These are phyloP conservation scores for Arthrinium puccinioides DNA, from an alignment of 2,329 filamentous ascomycete genomes.

Conservation along the genomic window DNA sequence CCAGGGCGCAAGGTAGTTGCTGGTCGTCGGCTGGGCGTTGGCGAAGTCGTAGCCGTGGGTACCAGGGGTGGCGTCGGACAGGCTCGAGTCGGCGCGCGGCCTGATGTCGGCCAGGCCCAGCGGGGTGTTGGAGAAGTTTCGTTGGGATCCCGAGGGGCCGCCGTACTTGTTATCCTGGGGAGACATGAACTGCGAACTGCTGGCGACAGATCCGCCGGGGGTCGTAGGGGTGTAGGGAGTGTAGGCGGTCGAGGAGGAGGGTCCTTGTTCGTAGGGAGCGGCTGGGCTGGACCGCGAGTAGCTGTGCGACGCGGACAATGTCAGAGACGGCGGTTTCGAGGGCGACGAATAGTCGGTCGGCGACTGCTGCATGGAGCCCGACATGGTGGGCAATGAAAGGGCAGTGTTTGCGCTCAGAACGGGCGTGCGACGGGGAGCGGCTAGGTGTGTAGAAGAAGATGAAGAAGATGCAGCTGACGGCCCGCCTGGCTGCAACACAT, in stretches of 20 bases:
- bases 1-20: constrained; percentile 92
- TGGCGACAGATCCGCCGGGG: constrained; percentile 44
- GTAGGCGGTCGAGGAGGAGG: constrained; percentile 44
- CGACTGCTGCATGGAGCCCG: constrained; percentile 29
- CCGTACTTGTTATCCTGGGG: constrained; percentile 49
- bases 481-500: constrained; percentile 52
- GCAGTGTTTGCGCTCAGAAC: constrained; percentile 35
- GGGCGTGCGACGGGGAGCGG: too few relatives aligned
- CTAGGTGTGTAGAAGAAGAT: too few relatives aligned
- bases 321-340: constrained; percentile 58
- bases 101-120: constrained; percentile 88
- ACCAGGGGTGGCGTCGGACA: constrained; percentile 65
- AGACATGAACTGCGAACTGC: constrained; percentile 58
- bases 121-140: constrained; percentile 71
- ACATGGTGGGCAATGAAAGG: constrained; percentile 39
- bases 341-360: constrained; percentile 37
- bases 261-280: constrained; percentile 48
- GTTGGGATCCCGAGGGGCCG: constrained; percentile 50
- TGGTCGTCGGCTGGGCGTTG: constrained; percentile 62
- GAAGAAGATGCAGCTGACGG: constrained; percentile 21
- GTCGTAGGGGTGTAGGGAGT: constrained; percentile 56
- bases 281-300: constrained; percentile 84
- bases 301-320: constrained; percentile 50
- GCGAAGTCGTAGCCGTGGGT: constrained; percentile 58
- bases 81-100: constrained; percentile 73